phyloP scores from a whole-genome alignment of 345 rosid species.

The Euphorbia peplus region DNA sequence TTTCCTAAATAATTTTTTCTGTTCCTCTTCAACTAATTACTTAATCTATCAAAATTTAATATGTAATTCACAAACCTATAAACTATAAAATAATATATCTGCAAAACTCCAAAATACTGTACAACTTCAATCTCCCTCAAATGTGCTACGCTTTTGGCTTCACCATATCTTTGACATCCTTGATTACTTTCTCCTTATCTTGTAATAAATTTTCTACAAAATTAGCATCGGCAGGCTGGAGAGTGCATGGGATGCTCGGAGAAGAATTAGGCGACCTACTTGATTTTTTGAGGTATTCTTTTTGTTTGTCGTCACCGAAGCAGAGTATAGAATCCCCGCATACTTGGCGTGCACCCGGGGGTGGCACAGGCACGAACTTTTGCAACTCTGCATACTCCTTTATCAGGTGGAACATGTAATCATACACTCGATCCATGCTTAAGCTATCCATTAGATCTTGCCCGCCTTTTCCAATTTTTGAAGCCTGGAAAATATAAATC shows the following conservation, averaged over 20 bases:
- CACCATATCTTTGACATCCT: conserved; percentile 46
- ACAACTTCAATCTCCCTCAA: neutral
- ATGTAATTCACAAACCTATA: neutral
- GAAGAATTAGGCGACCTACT: too few relatives aligned
- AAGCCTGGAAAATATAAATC: conserved; percentile 41
- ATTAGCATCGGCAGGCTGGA: conserved; percentile 31
- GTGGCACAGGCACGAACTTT: conserved; percentile 62
- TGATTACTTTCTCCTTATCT: conserved; percentile 41
- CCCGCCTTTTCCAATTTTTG: conserved; percentile 66
- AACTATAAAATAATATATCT: conserved; percentile 6
- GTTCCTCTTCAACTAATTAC: neutral
- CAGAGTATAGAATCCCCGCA: conserved; percentile 72
- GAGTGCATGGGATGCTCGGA: conserved; percentile 50
- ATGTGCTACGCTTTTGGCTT: neutral
- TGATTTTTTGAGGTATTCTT: conserved; percentile 49
- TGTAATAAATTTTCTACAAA: conserved; percentile 36
- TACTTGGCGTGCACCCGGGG: conserved; percentile 62
- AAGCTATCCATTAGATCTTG: conserved; percentile 69
- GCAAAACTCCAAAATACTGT: conserved; percentile 9
- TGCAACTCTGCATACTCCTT: conserved; percentile 72
- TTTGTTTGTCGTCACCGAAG: conserved; percentile 63
- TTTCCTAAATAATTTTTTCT: neutral
- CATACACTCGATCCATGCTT: conserved; percentile 66
- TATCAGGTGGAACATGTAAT: conserved; percentile 86
- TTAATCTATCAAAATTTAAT: neutral